These are phyloP conservation scores for Penicillium crystallinum DNA, from an alignment of 495 filamentous ascomycete genomes.

Conservation along the genomic window DNA sequence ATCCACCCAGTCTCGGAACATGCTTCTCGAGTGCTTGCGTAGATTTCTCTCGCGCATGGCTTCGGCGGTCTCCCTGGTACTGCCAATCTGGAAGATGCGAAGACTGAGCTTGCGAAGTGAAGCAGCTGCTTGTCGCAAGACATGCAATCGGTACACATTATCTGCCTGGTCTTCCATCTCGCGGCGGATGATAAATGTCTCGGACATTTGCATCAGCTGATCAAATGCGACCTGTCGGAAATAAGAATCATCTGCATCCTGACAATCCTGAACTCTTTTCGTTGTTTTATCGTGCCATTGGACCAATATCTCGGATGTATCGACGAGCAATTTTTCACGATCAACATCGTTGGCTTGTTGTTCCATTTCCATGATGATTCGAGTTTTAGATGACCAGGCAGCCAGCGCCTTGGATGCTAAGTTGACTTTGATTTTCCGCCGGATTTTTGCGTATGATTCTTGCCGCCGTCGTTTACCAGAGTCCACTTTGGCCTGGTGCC, in stretches of 20 bases:
- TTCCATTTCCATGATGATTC: constrained; percentile 34
- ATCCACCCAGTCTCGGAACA: constrained; percentile 57
- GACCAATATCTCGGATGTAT: constrained; percentile 35
- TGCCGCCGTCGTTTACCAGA: constrained; percentile 51
- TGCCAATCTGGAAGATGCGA: constrained; percentile 47
- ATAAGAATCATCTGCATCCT: constrained; percentile 41
- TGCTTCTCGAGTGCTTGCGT: constrained; percentile 48
- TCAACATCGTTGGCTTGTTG: constrained; percentile 39
- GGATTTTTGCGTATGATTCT: constrained; percentile 54
- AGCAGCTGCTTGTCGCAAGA: constrained; percentile 39
- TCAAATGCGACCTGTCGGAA: constrained; percentile 39
- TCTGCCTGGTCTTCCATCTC: constrained; percentile 49
- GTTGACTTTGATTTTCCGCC: constrained; percentile 54
- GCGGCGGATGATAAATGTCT: constrained; percentile 33
- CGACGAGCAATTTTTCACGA: constrained; percentile 33
- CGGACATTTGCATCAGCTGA: constrained; percentile 44
- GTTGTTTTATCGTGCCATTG: constrained; percentile 42
- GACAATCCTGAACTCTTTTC: constrained; percentile 31
- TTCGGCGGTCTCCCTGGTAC: constrained; percentile 43
- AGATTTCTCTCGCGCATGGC: constrained; percentile 53
- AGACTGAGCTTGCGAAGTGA: constrained; percentile 48
- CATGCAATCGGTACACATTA: constrained; percentile 39
- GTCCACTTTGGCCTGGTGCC: constrained; percentile 48
- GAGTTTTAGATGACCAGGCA: constrained; percentile 43
- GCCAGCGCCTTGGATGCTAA: constrained; percentile 44